Conservation (phyloP, 1,284 basidiomycete species). For the Puccinia polysora region DNA sequence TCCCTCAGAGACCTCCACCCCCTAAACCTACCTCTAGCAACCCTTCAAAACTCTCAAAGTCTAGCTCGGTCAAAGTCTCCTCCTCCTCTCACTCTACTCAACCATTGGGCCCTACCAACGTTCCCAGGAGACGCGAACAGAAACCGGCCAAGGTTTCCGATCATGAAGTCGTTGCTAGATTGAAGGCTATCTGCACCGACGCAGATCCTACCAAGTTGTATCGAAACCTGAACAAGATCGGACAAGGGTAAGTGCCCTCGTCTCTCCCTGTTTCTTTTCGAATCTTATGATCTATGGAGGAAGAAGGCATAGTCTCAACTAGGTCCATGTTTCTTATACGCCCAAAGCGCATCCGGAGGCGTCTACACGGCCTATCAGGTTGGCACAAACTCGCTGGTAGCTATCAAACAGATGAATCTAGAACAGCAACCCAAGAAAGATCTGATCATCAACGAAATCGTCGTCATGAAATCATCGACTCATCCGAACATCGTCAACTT, state of each 20-base stretch:
- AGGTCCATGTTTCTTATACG: slow-evolving; percentile 27
- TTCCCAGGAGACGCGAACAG: slow-evolving; percentile 50
- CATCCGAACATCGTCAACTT: slow-evolving; percentile 99
- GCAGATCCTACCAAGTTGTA: slow-evolving; percentile 94
- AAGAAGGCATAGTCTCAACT: not conserved
- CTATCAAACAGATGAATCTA: slow-evolving; percentile 99
- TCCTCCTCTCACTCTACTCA: slow-evolving; percentile 58
- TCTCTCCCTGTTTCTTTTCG: not conserved
- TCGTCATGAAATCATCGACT: slow-evolving; percentile 92
- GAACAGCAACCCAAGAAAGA: slow-evolving; percentile 99
- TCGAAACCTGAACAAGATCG: slow-evolving; percentile 88
- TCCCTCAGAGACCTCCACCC: slow-evolving; percentile 39
- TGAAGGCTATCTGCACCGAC: slow-evolving; percentile 92
- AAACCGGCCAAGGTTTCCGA: slow-evolving; percentile 58
- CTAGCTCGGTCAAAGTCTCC: slow-evolving; percentile 44
- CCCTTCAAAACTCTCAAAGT: slow-evolving; percentile 46
- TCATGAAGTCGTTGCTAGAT: slow-evolving; percentile 81
- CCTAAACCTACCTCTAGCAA: slow-evolving; percentile 30
- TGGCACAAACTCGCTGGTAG: slow-evolving; percentile 84
- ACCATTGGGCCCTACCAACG: slow-evolving; percentile 46
- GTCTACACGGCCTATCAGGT: slow-evolving; percentile 98
- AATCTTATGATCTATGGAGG: slow-evolving; percentile 43
- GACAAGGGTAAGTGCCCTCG: slow-evolving; percentile 73
- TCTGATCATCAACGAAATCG: slow-evolving; percentile 98
- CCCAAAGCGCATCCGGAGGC: slow-evolving; percentile 78